Evolutionary conservation across 768 basidiomycete species (phyloP).

Genomic region (Rhodosporidiobolus sp.): DNA sequence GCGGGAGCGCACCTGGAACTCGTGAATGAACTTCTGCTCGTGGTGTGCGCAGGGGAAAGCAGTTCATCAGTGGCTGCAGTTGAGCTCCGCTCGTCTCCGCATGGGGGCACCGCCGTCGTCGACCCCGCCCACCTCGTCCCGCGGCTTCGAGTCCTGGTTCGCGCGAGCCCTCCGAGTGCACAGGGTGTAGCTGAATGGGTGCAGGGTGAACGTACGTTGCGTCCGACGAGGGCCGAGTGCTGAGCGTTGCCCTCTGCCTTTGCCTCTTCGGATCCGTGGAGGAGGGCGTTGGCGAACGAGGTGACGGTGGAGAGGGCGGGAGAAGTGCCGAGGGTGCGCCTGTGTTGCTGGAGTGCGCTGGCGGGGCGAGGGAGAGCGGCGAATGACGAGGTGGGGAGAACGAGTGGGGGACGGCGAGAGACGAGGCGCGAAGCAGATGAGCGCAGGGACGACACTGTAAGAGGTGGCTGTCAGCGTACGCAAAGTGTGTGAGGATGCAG

Average conservation of each 20-base stretch:
- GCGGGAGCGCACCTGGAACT: constrained; percentile 66
- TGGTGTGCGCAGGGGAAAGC: neutral
- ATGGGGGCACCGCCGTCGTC: too few species aligned
- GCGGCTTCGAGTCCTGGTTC: too few species aligned
- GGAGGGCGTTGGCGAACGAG: constrained; percentile 53
- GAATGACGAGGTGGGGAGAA: neutral
- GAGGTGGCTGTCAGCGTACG: neutral
- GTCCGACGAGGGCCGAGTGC: constrained; percentile 81
- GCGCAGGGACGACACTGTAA: neutral
- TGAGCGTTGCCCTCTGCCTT: constrained; percentile 72
- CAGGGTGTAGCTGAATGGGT: neutral
- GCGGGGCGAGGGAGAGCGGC: neutral
- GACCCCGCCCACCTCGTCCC: neutral
- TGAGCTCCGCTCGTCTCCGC: neutral
- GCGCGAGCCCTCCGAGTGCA: neutral
- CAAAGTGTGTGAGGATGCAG: too few species aligned
- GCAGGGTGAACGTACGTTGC: constrained; percentile 54
- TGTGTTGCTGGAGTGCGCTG: neutral
- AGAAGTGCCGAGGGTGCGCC: neutral
- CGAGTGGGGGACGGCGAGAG: too few species aligned
- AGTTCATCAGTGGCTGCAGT: neutral
- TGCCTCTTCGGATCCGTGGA: constrained; percentile 92
- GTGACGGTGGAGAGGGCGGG: constrained; percentile 12
- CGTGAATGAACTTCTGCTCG: constrained; percentile 83
- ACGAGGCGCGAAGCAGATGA: too few species aligned